A percentile compares a stretch with the other conserved stretches of the same genome.
These are phyloP conservation scores for Balansia obtecta DNA, from an alignment of 2,329 filamentous ascomycete species.

Conservation along the genomic window DNA sequence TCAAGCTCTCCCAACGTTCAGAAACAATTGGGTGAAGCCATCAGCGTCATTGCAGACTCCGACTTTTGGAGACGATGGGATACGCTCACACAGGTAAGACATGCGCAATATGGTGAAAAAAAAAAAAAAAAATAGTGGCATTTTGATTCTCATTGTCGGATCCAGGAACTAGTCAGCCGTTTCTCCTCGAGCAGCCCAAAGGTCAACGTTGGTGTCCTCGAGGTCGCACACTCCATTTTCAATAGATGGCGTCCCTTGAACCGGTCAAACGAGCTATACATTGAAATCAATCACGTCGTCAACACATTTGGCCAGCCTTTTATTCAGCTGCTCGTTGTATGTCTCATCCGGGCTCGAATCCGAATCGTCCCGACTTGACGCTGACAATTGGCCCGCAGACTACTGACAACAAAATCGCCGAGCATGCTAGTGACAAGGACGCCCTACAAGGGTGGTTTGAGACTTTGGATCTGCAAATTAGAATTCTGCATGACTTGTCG, in stretches of 20 bases:
- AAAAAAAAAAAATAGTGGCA: too few relatives aligned
- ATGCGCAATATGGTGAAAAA: neutral
- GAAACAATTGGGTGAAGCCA: conserved; percentile 87
- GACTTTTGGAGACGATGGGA: conserved; percentile 97
- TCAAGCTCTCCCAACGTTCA: conserved; percentile 78
- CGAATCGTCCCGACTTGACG: neutral
- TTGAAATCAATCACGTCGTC: conserved; percentile 93
- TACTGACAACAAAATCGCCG: conserved; percentile 59
- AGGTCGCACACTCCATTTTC: conserved; percentile 97
- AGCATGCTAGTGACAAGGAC: conserved; percentile 63
- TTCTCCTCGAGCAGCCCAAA: conserved; percentile 71
- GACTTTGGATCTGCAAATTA: conserved; percentile 77
- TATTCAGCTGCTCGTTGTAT: conserved; percentile 62
- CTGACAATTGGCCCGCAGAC: conserved; percentile 28
- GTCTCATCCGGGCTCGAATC: conserved; percentile 11
- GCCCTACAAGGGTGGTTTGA: conserved; percentile 68
- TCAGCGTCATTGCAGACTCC: conserved; percentile 94
- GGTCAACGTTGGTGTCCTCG: conserved; percentile 85
- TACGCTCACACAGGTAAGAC: conserved; percentile 66
- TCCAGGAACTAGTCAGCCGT: conserved; percentile 72
- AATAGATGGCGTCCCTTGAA: conserved; percentile 91
- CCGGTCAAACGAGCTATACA: conserved; percentile 82
- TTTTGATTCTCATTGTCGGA: conserved; percentile 4
- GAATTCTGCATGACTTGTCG: conserved; percentile 93
- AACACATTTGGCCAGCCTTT: conserved; percentile 74